Evolutionary conservation across 805 yeast species (phyloP), one percentile per base, ranked within the genome.

Genomic region (Cyberlindnera americana): DNA sequence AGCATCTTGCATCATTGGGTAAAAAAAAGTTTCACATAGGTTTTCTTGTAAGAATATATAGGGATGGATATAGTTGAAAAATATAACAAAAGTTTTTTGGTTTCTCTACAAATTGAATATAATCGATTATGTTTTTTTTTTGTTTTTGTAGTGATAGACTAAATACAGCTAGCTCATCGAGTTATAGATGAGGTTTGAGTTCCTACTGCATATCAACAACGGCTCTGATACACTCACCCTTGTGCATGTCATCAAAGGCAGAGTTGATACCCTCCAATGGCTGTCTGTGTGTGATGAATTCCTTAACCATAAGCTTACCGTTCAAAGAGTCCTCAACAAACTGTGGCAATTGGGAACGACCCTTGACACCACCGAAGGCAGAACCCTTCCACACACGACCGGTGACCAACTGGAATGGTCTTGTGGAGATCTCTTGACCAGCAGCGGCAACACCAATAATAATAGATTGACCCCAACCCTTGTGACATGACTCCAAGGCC

Each of bases 301-400:
- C 96, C 59, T 89, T 96, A 48, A 91, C 95, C 73, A 83, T 86
- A 60, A 91, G 72, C 51, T 70, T 73, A 52, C 96, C 96, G 31
- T 67, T 65, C 71, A 85, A 65, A 67, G 91, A 91, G 62, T 84
- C 90, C 43, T 87, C 82, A 42, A 93, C 95, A 43, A 90, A 73
- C 16, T 80, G 87, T 36, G 95, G 97, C 72, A 93, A 77, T 71
- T 93, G 96, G 29, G 96, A 62, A 72, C 97, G 84, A 61, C 99
- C 98, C 70, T 93, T 93, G 60, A 93, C 89, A 64, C 98, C 99
- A 58, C 99, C 99, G 56, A 88, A 93, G n/a, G 99, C 99, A 59
- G 95, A 87, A 56, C 99, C 99, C 65, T 78, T 85, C 98, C 99
- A 91, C 38, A 86, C 95, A 70, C 99, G 83, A 55, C 99, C 99